Evolutionary conservation across 768 basidiomycete species (phyloP).

Genomic region (Lentinula sp.): DNA sequence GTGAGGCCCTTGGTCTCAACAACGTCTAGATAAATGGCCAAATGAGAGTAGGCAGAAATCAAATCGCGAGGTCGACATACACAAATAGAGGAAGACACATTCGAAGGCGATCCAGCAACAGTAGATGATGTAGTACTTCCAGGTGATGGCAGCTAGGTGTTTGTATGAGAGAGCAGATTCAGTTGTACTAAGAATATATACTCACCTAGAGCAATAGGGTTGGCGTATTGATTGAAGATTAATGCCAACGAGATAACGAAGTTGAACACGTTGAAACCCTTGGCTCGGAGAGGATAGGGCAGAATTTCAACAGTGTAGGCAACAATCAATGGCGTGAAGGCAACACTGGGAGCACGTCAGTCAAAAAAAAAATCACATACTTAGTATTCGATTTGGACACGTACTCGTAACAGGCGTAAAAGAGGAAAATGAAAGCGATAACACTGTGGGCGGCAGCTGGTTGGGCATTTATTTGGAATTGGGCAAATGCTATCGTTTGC

Average conservation of each 20-base stretch:
- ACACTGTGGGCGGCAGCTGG: constrained; percentile 56
- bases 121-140: constrained; percentile 83
- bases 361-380: background rate
- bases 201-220: constrained; percentile 65
- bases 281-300: constrained; percentile 77
- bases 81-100: constrained; percentile 59
- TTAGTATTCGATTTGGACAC: constrained; percentile 14
- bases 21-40: constrained; percentile 27
- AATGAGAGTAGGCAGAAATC: background rate
- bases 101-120: constrained; percentile 66
- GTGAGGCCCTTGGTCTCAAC: constrained; percentile 70
- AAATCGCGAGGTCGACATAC: constrained; percentile 15
- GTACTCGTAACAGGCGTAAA: constrained; percentile 72
- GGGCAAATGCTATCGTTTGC: constrained; percentile 62
- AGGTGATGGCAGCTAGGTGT: constrained; percentile 31
- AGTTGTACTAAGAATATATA: background rate
- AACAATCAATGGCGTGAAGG: constrained; percentile 83
- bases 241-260: constrained; percentile 73
- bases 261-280: constrained; percentile 80
- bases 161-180: constrained; percentile 16
- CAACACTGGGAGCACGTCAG: constrained; percentile 36
- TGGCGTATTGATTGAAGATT: constrained; percentile 88
- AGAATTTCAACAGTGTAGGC: constrained; percentile 88
- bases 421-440: constrained; percentile 82
- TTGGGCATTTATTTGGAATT: constrained; percentile 37